Percentiles rank a stretch among this genome's conserved stretches.
Conservation (phyloP, 805 yeast genomes). For the Wickerhamiella spandovensis region DNA sequence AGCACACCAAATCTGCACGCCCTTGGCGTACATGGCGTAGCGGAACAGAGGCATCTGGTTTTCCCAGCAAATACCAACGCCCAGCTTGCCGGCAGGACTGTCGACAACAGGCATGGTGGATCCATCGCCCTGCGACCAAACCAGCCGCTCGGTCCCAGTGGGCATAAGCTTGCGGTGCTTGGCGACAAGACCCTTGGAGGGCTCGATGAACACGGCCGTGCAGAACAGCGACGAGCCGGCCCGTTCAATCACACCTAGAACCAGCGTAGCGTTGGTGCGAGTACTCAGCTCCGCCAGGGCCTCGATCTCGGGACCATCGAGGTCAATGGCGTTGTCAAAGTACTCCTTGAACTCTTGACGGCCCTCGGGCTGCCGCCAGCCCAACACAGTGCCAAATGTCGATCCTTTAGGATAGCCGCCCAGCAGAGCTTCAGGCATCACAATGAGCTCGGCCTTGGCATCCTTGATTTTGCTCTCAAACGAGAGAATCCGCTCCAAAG, state of each 20-base stretch:
- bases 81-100: slow-evolving; percentile 27
- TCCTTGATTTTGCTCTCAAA: slow-evolving; percentile 27
- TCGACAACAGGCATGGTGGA: slow-evolving; percentile 31
- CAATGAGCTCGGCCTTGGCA: slow-evolving; percentile 27
- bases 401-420: slow-evolving; percentile 37
- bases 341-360: slow-evolving; percentile 30
- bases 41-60: slow-evolving; percentile 32
- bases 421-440: slow-evolving; percentile 34
- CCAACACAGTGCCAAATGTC: slow-evolving; percentile 31
- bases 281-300: background rate
- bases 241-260: background rate
- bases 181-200: slow-evolving; percentile 27
- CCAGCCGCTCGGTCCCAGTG: slow-evolving; percentile 32
- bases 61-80: slow-evolving; percentile 39
- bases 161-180: slow-evolving; percentile 35
- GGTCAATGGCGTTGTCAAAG: slow-evolving; percentile 12
- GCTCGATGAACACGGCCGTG: slow-evolving; percentile 30
- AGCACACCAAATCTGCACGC: slow-evolving; percentile 31
- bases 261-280: background rate
- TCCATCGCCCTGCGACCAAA: slow-evolving; percentile 38
- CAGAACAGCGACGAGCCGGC: slow-evolving; percentile 23
- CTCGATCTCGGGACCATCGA: background rate
- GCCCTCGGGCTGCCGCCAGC: slow-evolving; percentile 31
- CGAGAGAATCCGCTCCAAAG: slow-evolving; percentile 28
- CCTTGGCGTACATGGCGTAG: slow-evolving; percentile 31